These are phyloP conservation scores for Ophiosphaerella herpotricha DNA, from an alignment of 2,329 filamentous ascomycete genomes.

Conservation along the genomic window DNA sequence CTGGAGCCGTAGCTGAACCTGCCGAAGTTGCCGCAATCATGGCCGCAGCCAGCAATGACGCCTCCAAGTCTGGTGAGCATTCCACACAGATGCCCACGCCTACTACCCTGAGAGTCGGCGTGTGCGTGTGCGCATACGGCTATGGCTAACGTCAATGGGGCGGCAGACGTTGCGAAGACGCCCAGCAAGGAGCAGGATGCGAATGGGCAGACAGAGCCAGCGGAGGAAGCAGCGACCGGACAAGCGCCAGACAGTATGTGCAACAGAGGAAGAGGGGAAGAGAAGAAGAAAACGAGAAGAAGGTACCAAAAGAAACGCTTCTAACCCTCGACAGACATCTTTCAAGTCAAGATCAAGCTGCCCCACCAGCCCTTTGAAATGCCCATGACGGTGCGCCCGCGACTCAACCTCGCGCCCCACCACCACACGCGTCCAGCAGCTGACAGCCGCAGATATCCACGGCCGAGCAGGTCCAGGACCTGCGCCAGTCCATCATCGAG, in stretches of 20 bases:
- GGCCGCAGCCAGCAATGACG: slow-evolving; percentile 45
- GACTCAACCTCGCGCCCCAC: slow-evolving; percentile 5
- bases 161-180: slow-evolving; percentile 33
- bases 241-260: slow-evolving; percentile 40
- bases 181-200: slow-evolving; percentile 26
- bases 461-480: slow-evolving; percentile 96
- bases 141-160: slow-evolving; percentile 28
- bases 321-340: slow-evolving; percentile 54
- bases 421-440: slow-evolving; percentile 17
- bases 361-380: slow-evolving; percentile 80
- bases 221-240: slow-evolving; percentile 33
- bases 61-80: slow-evolving; percentile 44
- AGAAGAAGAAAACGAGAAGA: not conserved
- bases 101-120: too few relatives aligned
- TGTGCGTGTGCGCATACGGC: not conserved
- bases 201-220: slow-evolving; percentile 25
- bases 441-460: slow-evolving; percentile 70
- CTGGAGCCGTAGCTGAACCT: slow-evolving; percentile 18
- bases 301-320: not conserved
- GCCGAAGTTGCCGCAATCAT: slow-evolving; percentile 25
- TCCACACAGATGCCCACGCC: slow-evolving; percentile 13
- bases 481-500: slow-evolving; percentile 95
- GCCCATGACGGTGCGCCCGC: slow-evolving; percentile 72
- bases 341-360: slow-evolving; percentile 77
- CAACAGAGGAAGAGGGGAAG: not conserved